These are phyloP conservation scores for Ligustrum vulgare DNA, from an alignment of 257 asterid species.

Conservation along the genomic window DNA sequence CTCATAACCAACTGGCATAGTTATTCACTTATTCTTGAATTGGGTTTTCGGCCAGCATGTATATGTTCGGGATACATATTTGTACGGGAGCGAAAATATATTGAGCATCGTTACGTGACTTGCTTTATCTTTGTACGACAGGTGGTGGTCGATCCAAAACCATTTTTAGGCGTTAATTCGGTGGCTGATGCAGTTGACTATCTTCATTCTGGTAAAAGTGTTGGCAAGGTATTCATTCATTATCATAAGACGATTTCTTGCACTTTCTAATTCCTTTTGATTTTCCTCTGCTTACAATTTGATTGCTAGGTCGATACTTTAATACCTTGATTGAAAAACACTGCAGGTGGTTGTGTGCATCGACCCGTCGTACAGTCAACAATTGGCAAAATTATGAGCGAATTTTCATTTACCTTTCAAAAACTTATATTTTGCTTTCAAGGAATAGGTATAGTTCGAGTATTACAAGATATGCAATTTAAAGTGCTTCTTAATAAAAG, in stretches of 20 bases:
- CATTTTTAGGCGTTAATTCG: constrained; percentile 66
- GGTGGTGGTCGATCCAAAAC: constrained; percentile 80
- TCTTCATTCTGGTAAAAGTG: constrained; percentile 93
- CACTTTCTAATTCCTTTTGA: not conserved
- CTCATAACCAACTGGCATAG: not conserved
- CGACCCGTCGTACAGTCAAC: constrained; percentile 61
- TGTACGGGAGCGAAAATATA: too few species aligned
- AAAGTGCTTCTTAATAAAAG: not conserved
- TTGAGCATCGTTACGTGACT: not conserved
- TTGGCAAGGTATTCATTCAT: constrained; percentile 73
- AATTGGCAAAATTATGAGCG: constrained; percentile 54
- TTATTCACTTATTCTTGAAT: not conserved
- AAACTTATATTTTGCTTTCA: not conserved
- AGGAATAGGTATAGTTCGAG: not conserved
- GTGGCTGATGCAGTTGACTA: constrained; percentile 90
- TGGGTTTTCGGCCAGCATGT: too few species aligned
- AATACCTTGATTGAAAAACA: not conserved
- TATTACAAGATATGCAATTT: not conserved
- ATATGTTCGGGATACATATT: too few species aligned
- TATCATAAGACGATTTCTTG: not conserved
- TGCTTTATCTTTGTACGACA: constrained; percentile 25
- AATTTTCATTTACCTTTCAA: not conserved
- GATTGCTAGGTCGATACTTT: too few species aligned
- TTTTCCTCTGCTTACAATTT: not conserved
- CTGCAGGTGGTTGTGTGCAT: constrained; percentile 86